Conservation (phyloP, 306 rosid genomes). For the Ceratonia siliqua region DNA sequence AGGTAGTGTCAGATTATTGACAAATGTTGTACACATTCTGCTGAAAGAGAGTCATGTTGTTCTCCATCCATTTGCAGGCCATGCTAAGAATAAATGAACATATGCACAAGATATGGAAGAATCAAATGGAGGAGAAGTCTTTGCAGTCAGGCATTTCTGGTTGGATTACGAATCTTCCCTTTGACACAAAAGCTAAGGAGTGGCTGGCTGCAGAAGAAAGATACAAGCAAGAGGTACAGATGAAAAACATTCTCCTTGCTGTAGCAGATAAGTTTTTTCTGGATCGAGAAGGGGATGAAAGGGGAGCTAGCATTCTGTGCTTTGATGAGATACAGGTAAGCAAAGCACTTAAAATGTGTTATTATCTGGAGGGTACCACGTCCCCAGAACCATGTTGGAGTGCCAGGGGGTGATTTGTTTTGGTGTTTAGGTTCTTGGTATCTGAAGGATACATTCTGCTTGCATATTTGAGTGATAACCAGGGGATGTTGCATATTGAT, state of each 20-base stretch:
- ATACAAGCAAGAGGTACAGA: slow-evolving; percentile 80
- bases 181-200: slow-evolving; percentile 82
- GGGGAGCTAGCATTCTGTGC: slow-evolving; percentile 91
- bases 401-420: not conserved
- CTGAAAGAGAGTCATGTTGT: slow-evolving; percentile 27
- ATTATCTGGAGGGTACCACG: slow-evolving; percentile 2
- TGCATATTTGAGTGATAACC: not conserved
- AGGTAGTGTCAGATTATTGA: not conserved
- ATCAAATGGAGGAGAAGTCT: slow-evolving; percentile 71
- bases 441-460: not conserved
- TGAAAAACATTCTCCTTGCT: slow-evolving; percentile 91
- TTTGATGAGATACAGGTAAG: slow-evolving; percentile 95
- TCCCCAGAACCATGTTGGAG: not conserved
- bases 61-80: slow-evolving; percentile 59
- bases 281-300: slow-evolving; percentile 55
- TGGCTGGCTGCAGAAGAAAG: slow-evolving; percentile 92
- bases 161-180: slow-evolving; percentile 91
- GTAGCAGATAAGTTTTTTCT: slow-evolving; percentile 85
- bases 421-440: not conserved
- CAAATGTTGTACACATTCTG: slow-evolving; percentile 26
- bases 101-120: slow-evolving; percentile 94
- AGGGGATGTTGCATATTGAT: not conserved
- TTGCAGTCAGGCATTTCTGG: slow-evolving; percentile 65
- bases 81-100: slow-evolving; percentile 97
- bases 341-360: slow-evolving; percentile 16